Evolutionary conservation across 345 rosid species (phyloP), one percentile per base, ranked within the genome.

Genomic region (Clarkia xantiana): DNA sequence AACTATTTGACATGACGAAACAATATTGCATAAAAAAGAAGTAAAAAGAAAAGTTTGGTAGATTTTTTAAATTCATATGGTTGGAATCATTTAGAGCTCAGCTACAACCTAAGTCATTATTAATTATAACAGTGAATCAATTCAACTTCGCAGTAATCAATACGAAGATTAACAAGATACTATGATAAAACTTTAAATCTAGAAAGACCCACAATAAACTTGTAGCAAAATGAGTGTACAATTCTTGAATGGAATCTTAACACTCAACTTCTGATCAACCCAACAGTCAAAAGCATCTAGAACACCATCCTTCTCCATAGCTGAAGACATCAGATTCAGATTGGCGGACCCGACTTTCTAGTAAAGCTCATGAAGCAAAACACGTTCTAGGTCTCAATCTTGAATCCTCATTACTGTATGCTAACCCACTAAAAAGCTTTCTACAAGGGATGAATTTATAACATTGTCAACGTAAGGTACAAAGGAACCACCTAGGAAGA

Each of bases 331-430:
- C n/a, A n/a, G n/a, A n/a, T n/a, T n/a, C n/a, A n/a, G n/a, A n/a
- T 52, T 53, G 15, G 16, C 18, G 39, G 55, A 38, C 40, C 58
- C 47, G 19, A 14, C 42, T 36, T 55, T 47, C 64, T 57, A 1
- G 40, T 16, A 42, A 49, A 59, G 18, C 54, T 68, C 62, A 52
- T 60, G 36, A 7, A 10, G 56, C 63, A 34, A 64, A 53, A 47
- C n/a, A 84, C 78, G 62, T 86, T 86, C 58, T 81, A 60, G 14
- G 91, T 82, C 68, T 86, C 94, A 22, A 86, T 66, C 71, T 66
- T 67, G 83, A 90, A 79, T 76, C 80, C 5, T 74, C 74, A 36
- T 22, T 3, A 2, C 62, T 47, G 36, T 46, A 68, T 3, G 52
- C 62, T 49, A 76, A 62, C 10, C 78, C 93, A 9, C 38, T 51